Conservation (phyloP, 495 filamentous ascomycete genomes). For the Cercophora newfieldiana region DNA sequence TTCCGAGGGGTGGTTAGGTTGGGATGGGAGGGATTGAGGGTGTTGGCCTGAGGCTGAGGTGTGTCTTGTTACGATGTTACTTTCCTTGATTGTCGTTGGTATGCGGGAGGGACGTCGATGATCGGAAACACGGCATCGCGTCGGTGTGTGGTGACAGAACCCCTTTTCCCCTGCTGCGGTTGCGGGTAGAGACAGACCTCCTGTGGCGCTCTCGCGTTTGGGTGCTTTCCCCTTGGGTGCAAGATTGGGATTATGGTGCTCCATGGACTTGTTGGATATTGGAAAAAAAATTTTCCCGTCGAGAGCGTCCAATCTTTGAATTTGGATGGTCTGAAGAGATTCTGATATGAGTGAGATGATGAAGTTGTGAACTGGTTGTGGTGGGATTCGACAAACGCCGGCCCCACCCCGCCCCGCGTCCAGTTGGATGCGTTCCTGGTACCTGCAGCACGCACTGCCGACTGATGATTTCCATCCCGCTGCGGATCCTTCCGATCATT, state of each 20-base stretch:
- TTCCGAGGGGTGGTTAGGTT: not conserved
- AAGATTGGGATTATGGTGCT: not conserved
- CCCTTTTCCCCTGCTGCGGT: not conserved
- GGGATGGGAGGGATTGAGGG: not conserved
- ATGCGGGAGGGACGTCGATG: not conserved
- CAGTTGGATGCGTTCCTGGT: not conserved
- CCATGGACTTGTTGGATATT: not conserved
- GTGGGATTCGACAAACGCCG: not conserved
- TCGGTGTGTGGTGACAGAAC: not conserved
- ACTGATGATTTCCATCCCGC: not conserved
- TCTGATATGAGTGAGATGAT: too few relatives aligned
- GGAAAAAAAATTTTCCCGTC: too few relatives aligned
- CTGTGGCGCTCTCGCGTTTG: not conserved
- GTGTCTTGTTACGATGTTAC: too few relatives aligned
- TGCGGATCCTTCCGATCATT: not conserved
- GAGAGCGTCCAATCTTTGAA: too few relatives aligned
- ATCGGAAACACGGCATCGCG: not conserved
- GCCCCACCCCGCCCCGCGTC: not conserved
- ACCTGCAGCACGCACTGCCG: not conserved
- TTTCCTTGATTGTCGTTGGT: not conserved
- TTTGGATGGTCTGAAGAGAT: too few relatives aligned
- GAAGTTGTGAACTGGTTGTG: too few relatives aligned
- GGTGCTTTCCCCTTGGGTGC: not conserved
- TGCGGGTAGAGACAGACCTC: too few relatives aligned
- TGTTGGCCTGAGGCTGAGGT: not conserved